A percentile compares a stretch with the other conserved stretches of the same genome.
Evolutionary conservation across 2,329 filamentous ascomycete species (phyloP).

Genomic region (Aspergillus chevalieri): DNA sequence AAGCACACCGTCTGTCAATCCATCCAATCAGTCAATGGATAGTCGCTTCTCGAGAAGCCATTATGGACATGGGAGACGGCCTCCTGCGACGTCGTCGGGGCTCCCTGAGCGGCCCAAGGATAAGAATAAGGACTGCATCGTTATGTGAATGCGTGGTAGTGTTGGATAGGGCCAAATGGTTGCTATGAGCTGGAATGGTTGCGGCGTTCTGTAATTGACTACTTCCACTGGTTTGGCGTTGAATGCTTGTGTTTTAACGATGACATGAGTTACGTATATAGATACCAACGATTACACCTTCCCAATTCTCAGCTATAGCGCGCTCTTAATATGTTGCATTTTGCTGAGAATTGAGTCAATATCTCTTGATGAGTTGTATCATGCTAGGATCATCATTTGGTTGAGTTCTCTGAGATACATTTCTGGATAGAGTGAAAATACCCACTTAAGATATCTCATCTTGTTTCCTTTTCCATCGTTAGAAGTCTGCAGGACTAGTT

Average conservation of each 20-base stretch:
- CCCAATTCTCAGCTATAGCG: no score
- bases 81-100: conserved; percentile 6
- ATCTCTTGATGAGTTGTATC: no score
- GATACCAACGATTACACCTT: not conserved
- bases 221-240: no score
- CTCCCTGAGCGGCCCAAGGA: conserved; percentile 18
- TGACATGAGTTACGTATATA: not conserved
- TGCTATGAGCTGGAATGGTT: not conserved
- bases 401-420: no score
- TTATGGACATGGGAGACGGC: conserved; percentile 10
- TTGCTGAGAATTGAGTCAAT: no score
- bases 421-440: no score
- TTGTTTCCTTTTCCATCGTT: no score
- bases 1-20: conserved; percentile 30
- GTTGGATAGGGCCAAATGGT: not conserved
- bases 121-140: conserved; percentile 38
- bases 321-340: no score
- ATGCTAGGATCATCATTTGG: no score
- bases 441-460: no score
- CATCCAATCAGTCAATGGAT: conserved; percentile 9
- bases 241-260: not conserved
- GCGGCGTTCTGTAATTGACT: conserved; percentile 6
- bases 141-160: conserved; percentile 27
- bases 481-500: no score
- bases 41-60: conserved; percentile 16